Evolutionary conservation across 345 rosid genomes (phyloP).

Genomic region (Eucalyptus tenuipes): DNA sequence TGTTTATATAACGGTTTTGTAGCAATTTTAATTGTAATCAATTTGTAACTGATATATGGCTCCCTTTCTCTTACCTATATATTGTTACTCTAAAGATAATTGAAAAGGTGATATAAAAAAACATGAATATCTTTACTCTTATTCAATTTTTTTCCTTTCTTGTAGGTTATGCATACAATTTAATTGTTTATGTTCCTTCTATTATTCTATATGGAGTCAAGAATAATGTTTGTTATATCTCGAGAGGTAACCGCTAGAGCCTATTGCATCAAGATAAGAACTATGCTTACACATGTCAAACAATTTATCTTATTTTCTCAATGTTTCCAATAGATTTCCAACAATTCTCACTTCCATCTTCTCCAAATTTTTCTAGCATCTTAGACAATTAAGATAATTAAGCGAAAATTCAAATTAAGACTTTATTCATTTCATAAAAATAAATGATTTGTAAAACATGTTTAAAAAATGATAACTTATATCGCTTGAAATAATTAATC

Average conservation of each 20-base stretch:
- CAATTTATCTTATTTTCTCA: not conserved
- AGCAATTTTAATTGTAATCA: not conserved
- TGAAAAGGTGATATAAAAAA: not conserved
- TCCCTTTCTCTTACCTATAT: not conserved
- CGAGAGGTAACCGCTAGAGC: fast-evolving
- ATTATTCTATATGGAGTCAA: not conserved
- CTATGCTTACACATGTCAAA: fast-evolving
- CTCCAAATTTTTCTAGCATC: not conserved
- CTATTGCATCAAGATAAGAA: not conserved
- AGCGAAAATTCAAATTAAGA: not conserved
- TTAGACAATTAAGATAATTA: not conserved
- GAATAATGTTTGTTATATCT: not conserved
- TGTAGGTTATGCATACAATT: not conserved
- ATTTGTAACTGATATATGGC: not conserved
- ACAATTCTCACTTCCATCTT: not conserved
- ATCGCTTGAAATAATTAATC: not conserved
- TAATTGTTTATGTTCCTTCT: not conserved
- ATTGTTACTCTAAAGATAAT: not conserved
- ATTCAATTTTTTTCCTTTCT: not conserved
- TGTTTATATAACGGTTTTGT: not conserved
- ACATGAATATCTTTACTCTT: not conserved
- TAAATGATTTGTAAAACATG: not conserved
- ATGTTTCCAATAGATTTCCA: not conserved
- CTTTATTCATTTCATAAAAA: fast-evolving
- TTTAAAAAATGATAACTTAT: not conserved